Percentiles rank a stretch among this genome's conserved stretches.
Conservation (phyloP, 1,139 yeast genomes). For the Geotrichum histeridarum region DNA sequence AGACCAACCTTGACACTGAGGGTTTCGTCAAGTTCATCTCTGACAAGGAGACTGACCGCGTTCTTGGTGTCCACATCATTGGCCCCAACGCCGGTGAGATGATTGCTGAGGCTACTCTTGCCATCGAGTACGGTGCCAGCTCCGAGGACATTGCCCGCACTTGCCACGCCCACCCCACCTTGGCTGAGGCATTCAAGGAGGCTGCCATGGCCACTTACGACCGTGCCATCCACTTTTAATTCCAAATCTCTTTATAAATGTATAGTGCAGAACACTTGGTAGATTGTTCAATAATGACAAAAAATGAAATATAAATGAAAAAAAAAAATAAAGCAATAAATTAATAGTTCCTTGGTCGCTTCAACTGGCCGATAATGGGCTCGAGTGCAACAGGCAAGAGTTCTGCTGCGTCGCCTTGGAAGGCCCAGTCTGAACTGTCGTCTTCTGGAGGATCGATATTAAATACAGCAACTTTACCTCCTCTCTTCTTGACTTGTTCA, state of each 20-base stretch:
- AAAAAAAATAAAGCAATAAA: not conserved
- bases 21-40: conserved; percentile 95
- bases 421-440: conserved; percentile 51
- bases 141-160: conserved; percentile 97
- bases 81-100: conserved; percentile 99
- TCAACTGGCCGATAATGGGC: conserved; percentile 38
- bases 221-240: conserved; percentile 77
- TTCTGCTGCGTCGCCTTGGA: conserved; percentile 75
- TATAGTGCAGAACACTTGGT: not conserved
- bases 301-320: conserved; percentile 1
- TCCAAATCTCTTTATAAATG: not conserved
- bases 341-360: conserved; percentile 11
- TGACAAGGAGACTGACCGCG: conserved; percentile 95
- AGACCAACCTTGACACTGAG: conserved; percentile 94
- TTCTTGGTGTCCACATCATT: conserved; percentile 92
- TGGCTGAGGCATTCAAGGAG: conserved; percentile 97
- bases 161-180: conserved; percentile 98
- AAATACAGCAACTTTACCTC: conserved; percentile 81
- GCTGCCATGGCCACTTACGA: conserved; percentile 91
- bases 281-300: not conserved
- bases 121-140: conserved; percentile 97
- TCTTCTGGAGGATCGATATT: conserved; percentile 55
- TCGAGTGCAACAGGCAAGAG: conserved; percentile 61
- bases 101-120: conserved; percentile 98
- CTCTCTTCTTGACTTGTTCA: conserved; percentile 62